Base-by-base conservation (phyloP, 2,329 filamentous ascomycete genomes). In the Calonectria hongkongensis region DNA sequence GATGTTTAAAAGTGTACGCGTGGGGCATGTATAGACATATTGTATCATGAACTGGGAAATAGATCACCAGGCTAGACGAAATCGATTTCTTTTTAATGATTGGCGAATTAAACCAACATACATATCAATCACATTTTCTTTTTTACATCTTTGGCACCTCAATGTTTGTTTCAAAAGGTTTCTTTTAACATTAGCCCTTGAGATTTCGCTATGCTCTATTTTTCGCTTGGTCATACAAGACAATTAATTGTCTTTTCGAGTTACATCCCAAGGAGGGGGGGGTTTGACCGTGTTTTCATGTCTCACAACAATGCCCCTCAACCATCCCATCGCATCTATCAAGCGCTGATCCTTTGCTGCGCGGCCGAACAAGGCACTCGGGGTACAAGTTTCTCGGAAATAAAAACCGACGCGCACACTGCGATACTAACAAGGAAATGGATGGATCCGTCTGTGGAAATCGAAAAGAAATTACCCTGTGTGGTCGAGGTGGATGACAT, bases 121-220 rank as follows among this genome's bases (percentile, higher is more conserved):
- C 21, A 21, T 21, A 21, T 21, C 21, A 21, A 21, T 21, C 21
- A 21, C 21, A 21, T 21, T 21, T 43, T 12, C n/a, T 16, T 16
- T 12, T 16, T 27, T 8, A n/a, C n/a, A 36, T 33, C 25, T 13
- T 18, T 13, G 8, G n/a, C 21, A 39, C 54, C 28, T 33, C 21
- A 13, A 13, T 9, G 47, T 47, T 48, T 9, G 51, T 15, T 39
- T 69, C 39, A 18, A 48, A 63, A 30, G 25, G 39, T 27, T 58
- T 67, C 25, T 58, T 67, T 39, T 33, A 72, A 69, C 25, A 51
- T 56, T 63, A 30, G 41, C 62, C 28, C 56, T 72, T 25, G 58
- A 70, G 50, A 71, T 51, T 2, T 65, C 36, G 71, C 9, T 76
- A 51, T 76, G 33, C 68, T 77, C 71, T 78, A 79, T 77, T 47